Conservation (phyloP, 306 rosid genomes). For the Phaseolus lunatus region DNA sequence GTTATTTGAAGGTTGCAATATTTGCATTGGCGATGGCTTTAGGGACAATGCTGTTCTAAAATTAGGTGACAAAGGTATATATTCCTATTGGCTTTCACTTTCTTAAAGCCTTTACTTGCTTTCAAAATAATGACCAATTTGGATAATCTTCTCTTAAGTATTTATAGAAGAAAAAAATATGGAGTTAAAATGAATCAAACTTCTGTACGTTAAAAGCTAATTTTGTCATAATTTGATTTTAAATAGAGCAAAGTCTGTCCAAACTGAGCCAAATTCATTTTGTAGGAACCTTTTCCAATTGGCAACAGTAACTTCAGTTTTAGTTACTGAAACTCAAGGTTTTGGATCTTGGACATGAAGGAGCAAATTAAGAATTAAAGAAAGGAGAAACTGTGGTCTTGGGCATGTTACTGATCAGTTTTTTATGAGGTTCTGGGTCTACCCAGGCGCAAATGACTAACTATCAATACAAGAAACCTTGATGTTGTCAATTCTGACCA, state of each 20-base stretch:
- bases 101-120: neutral
- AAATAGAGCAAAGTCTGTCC: neutral
- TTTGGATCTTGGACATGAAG: neutral
- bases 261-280: neutral
- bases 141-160: neutral
- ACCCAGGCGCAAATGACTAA: neutral
- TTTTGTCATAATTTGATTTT: neutral
- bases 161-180: neutral
- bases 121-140: neutral
- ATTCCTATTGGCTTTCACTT: too few species aligned
- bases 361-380: neutral
- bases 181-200: neutral
- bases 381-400: neutral
- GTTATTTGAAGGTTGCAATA: constrained; percentile 14
- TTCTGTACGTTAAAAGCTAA: neutral
- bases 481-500: too few species aligned
- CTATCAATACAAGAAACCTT: neutral
- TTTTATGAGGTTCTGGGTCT: neutral
- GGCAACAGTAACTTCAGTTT: neutral
- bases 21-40: constrained; percentile 8
- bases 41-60: neutral
- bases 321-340: neutral
- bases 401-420: neutral
- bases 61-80: neutral
- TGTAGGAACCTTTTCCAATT: neutral